Base-by-base conservation (phyloP, 768 basidiomycete species). In the Russula foetens region DNA sequence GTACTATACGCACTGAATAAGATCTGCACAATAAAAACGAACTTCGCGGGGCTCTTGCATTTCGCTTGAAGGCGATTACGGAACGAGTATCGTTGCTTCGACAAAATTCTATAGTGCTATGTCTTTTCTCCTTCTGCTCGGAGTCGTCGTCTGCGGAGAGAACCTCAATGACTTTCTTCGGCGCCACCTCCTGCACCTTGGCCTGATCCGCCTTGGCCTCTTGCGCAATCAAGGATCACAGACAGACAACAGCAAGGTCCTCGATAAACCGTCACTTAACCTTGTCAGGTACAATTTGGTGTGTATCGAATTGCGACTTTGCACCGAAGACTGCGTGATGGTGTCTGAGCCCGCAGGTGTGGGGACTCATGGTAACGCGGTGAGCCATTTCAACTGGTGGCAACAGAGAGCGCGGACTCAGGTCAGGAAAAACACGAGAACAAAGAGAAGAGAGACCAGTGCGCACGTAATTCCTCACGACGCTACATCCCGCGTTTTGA, bases 211-310 rank as follows among this genome's bases (percentile, higher is more conserved):
- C n/a, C n/a, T n/a, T n/a, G n/a, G n/a, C n/a, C n/a, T n/a, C n/a
- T n/a, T n/a, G n/a, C n/a, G 63, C 51, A 33, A 66, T 64, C 31
- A 60, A 61, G 23, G 70, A 69, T 4, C 66, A 68, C 51, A 84
- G 73, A 61, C 91, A 75, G 33, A 95, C 86, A 11, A 97, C 88
- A 0, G 92, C 93, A 44, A 98, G 70, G n/a, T 92, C 96, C 68
- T 97, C 95, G 47, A 96, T 88, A 2, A 96, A 73, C 11, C 94
- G 79, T 64, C 90, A 86, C 79, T 97, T n/a, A n/a, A n/a, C 87
- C 71, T 90, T 91, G 59, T 94, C 91, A n/a, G 97, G 76, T 1
- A 94, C 95, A 67, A 86, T 96, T 71, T 98, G 94, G 62, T 96
- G 94, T 14, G 84, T 78, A 66, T 98, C 93, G 9, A 98, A 82